A percentile compares a stretch with the other conserved stretches of the same genome.
These are phyloP conservation scores for Trichopus zeylanicus DNA, from an alignment of 116 monocot genomes.

Conservation along the genomic window DNA sequence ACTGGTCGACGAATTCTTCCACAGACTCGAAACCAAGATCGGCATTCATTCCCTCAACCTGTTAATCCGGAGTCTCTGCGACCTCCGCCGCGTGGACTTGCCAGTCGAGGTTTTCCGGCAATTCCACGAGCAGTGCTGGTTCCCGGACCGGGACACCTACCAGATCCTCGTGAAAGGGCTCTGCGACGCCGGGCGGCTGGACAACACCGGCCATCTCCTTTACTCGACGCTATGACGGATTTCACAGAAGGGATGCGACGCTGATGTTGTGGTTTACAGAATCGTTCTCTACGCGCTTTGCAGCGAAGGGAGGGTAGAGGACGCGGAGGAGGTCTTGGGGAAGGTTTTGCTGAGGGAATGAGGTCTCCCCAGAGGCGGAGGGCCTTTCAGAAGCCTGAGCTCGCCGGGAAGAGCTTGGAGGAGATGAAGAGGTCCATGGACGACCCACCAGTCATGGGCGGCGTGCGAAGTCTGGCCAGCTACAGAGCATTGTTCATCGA, in stretches of 20 bases:
- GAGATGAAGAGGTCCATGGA: constrained; percentile 52
- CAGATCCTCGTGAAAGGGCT: constrained; percentile 57
- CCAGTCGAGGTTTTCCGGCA: constrained; percentile 52
- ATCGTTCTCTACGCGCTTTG: constrained; percentile 62
- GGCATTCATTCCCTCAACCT: constrained; percentile 39
- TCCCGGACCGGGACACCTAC: constrained; percentile 61
- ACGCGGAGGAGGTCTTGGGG: constrained; percentile 66
- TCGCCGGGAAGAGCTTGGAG: constrained; percentile 25
- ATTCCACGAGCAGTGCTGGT: constrained; percentile 40
- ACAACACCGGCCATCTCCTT: constrained; percentile 72
- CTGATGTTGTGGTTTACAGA: constrained; percentile 63
- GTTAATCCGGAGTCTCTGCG: constrained; percentile 38
- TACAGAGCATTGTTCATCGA: constrained; percentile 57
- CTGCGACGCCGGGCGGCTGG: constrained; percentile 43
- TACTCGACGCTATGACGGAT: constrained; percentile 85
- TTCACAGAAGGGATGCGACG: constrained; percentile 71
- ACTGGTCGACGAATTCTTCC: constrained; percentile 19
- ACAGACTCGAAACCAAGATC: constrained; percentile 12
- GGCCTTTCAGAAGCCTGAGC: constrained; percentile 42
- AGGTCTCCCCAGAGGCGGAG: constrained; percentile 38
- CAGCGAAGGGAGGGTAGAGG: constrained; percentile 26
- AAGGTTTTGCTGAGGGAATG: constrained; percentile 73
- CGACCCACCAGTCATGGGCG: constrained; percentile 47
- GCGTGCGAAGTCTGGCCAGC: constrained; percentile 51
- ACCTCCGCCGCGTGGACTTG: constrained; percentile 31